Conservation (phyloP, 352 stramenopile genomes). For the Phytophthora uliginosa region DNA sequence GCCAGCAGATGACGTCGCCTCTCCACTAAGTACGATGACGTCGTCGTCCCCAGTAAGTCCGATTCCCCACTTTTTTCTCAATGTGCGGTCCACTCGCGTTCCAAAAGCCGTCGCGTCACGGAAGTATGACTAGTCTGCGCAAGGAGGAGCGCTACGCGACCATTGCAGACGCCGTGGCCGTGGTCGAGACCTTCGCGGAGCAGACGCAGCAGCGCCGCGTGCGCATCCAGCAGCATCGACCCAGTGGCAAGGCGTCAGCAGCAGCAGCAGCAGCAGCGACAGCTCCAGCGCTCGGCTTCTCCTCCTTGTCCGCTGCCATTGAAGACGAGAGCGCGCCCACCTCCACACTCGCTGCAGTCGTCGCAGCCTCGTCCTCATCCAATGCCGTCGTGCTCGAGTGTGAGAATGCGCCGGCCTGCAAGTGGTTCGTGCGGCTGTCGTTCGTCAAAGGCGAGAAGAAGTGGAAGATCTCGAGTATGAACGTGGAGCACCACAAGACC, state of each 20-base stretch:
- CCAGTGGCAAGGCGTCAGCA: slow-evolving; percentile 7
- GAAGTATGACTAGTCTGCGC: slow-evolving; percentile 29
- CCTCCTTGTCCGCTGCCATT: not conserved
- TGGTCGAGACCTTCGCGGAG: slow-evolving; percentile 68
- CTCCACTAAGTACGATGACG: not conserved
- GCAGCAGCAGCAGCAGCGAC: not conserved
- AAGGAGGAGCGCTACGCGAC: slow-evolving; percentile 76
- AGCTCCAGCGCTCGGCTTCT: slow-evolving; percentile 2
- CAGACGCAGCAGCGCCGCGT: slow-evolving; percentile 65
- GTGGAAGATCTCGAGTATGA: slow-evolving; percentile 85
- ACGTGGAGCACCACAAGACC: slow-evolving; percentile 69
- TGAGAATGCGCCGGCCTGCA: slow-evolving; percentile 70
- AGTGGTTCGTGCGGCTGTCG: slow-evolving; percentile 78
- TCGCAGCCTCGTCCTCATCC: slow-evolving; percentile 12
- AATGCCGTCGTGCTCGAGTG: slow-evolving; percentile 75
- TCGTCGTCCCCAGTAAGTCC: not conserved
- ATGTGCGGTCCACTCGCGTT: slow-evolving; percentile 10
- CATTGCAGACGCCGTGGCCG: slow-evolving; percentile 70
- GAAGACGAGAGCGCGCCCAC: slow-evolving; percentile 1
- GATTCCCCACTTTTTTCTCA: slow-evolving; percentile 1
- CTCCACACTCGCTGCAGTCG: not conserved
- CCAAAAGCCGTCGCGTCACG: slow-evolving; percentile 50
- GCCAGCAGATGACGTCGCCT: not conserved
- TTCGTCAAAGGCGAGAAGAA: slow-evolving; percentile 74
- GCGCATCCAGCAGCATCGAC: slow-evolving; percentile 57